Evolutionary conservation across 2,329 filamentous ascomycete genomes (phyloP).

Genomic region (Phoma sp.): DNA sequence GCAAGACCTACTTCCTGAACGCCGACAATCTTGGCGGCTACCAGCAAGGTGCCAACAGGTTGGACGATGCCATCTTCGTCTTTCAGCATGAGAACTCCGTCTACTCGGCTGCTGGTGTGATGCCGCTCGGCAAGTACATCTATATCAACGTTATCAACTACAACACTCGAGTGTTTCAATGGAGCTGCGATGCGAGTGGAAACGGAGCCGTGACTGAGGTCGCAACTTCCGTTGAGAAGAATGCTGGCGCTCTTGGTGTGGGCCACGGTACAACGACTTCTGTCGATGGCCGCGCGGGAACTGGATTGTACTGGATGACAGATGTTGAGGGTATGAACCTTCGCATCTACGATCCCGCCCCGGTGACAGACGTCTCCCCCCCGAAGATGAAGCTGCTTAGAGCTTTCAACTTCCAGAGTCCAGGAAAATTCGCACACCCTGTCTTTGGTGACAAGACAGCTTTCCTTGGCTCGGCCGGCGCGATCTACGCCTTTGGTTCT

Average conservation of each 20-base stretch:
- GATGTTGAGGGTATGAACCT: slow-evolving; percentile 62
- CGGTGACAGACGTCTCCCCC: slow-evolving; percentile 48
- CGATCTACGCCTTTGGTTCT: slow-evolving; percentile 62
- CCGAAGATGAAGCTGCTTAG: slow-evolving; percentile 54
- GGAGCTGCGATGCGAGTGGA: slow-evolving; percentile 57
- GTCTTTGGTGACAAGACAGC: slow-evolving; percentile 64
- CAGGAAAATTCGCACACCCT: slow-evolving; percentile 63
- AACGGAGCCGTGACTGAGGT: slow-evolving; percentile 62
- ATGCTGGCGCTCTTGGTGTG: slow-evolving; percentile 61
- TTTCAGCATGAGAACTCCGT: slow-evolving; percentile 58
- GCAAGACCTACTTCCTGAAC: slow-evolving; percentile 59
- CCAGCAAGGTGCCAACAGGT: slow-evolving; percentile 51
- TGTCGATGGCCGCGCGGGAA: slow-evolving; percentile 59
- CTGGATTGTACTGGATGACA: slow-evolving; percentile 62
- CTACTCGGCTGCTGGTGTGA: slow-evolving; percentile 56
- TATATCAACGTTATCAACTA: slow-evolving; percentile 61
- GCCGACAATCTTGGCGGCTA: slow-evolving; percentile 59
- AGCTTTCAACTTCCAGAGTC: slow-evolving; percentile 58
- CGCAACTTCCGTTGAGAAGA: slow-evolving; percentile 56
- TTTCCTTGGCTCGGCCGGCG: slow-evolving; percentile 62
- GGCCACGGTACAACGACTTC: slow-evolving; percentile 64
- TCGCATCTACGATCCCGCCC: slow-evolving; percentile 60
- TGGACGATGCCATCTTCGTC: slow-evolving; percentile 53
- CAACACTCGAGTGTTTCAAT: slow-evolving; percentile 64
- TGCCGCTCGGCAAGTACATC: slow-evolving; percentile 56